Conservation (phyloP, 148 eudicot genomes). For the Fallopia convolvulus region DNA sequence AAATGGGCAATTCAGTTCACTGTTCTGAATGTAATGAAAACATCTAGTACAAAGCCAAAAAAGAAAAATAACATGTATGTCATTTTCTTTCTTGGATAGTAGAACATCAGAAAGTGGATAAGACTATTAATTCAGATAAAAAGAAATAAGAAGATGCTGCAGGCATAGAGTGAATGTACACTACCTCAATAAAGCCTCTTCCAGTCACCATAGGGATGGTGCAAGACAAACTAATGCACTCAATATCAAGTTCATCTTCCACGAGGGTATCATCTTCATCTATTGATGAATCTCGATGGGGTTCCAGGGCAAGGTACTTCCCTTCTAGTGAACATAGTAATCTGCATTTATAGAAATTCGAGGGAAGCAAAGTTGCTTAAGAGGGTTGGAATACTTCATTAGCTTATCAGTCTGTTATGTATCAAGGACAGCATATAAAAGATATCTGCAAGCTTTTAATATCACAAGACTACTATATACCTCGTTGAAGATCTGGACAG, state of each 20-base stretch:
- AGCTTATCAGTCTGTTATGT: neutral
- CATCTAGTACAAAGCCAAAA: neutral
- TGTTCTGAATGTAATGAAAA: too few relatives aligned
- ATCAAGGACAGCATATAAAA: neutral
- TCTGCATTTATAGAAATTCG: slow-evolving; percentile 26
- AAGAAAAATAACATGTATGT: neutral
- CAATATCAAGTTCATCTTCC: slow-evolving; percentile 31
- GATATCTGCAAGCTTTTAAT: neutral
- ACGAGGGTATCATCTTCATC: slow-evolving; percentile 26
- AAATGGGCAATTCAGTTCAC: too few relatives aligned
- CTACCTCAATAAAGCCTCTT: slow-evolving; percentile 93
- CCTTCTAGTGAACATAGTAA: slow-evolving; percentile 83
- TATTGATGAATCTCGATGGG: slow-evolving; percentile 27
- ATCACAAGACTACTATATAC: neutral
- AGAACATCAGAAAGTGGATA: neutral
- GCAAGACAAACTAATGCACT: slow-evolving; percentile 51
- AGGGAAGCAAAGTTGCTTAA: neutral
- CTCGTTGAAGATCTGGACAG: slow-evolving; percentile 24
- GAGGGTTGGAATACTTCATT: neutral
- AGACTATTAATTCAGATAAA: neutral
- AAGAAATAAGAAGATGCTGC: neutral
- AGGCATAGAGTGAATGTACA: neutral
- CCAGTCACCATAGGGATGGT: slow-evolving; percentile 53
- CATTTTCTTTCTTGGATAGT: neutral
- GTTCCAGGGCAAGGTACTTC: slow-evolving; percentile 51